Evolutionary conservation across 768 basidiomycete genomes (phyloP).

Genomic region (Lepiota subincarnata): DNA sequence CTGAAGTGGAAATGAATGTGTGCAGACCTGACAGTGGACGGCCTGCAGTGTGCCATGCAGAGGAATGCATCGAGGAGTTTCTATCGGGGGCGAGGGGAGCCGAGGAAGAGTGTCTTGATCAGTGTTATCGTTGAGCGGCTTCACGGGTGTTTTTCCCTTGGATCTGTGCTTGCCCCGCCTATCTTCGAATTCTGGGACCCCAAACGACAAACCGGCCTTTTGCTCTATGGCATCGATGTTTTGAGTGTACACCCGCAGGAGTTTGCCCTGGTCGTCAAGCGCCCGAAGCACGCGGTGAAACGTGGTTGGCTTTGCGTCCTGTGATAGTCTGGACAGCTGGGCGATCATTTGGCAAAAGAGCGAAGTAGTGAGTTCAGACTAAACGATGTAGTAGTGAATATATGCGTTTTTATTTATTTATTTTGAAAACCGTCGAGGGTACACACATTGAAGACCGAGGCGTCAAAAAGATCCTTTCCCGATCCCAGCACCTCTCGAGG

Average conservation of each 20-base stretch:
- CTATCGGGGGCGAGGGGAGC: slow-evolving; percentile 47
- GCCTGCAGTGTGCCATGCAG: slow-evolving; percentile 82
- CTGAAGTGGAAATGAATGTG: slow-evolving; percentile 62
- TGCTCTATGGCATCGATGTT: slow-evolving; percentile 89
- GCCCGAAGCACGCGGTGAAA: slow-evolving; percentile 75
- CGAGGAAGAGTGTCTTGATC: slow-evolving; percentile 21
- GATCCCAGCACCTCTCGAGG: slow-evolving; percentile 66
- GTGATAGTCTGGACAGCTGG: slow-evolving; percentile 68
- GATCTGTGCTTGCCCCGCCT: slow-evolving; percentile 51
- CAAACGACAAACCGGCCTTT: slow-evolving; percentile 83
- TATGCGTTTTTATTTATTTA: no score
- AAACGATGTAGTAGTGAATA: slow-evolving; percentile 1
- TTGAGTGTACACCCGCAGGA: slow-evolving; percentile 88
- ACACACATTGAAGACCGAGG: slow-evolving; percentile 82
- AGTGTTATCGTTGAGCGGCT: slow-evolving; percentile 9
- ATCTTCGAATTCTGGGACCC: slow-evolving; percentile 68
- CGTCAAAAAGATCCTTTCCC: slow-evolving; percentile 88
- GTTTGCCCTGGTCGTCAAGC: slow-evolving; percentile 70
- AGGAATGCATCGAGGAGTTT: slow-evolving; percentile 80
- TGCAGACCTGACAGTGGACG: slow-evolving; percentile 81
- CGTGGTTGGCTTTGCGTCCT: slow-evolving; percentile 69
- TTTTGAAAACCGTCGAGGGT: neutral
- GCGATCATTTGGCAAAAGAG: slow-evolving; percentile 90
- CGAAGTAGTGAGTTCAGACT: slow-evolving; percentile 73
- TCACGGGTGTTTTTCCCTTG: slow-evolving; percentile 32